These are phyloP conservation scores for Solanum aculeatissimum DNA, from an alignment of 305 asterid species.

Conservation along the genomic window DNA sequence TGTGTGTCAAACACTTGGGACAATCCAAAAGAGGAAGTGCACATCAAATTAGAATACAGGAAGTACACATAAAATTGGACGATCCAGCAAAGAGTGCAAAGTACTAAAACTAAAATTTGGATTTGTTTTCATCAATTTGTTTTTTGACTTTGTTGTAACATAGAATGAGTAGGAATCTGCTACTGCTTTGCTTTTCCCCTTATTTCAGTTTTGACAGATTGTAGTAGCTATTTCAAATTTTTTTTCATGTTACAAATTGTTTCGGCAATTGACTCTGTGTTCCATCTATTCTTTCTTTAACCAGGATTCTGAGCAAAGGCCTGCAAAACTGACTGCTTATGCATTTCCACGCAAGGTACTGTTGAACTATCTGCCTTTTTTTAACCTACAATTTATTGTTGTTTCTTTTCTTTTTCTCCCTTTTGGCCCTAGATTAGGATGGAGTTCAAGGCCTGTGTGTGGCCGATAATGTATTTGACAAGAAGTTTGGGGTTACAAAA, in stretches of 20 bases:
- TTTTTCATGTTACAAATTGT: background rate
- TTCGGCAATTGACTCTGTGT: background rate
- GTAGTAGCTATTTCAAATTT: background rate
- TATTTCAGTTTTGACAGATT: background rate
- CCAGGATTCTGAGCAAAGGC: conserved; percentile 30
- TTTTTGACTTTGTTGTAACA: background rate
- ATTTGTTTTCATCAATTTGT: background rate
- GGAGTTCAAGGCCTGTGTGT: background rate
- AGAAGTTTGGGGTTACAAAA: background rate
- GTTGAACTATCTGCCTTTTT: background rate
- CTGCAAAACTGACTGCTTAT: conserved; percentile 47
- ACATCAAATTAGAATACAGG: background rate
- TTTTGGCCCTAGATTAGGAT: background rate
- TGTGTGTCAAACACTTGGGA: background rate
- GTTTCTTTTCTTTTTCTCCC: background rate
- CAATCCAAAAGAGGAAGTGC: background rate
- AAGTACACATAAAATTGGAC: background rate
- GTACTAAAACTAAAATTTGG: background rate
- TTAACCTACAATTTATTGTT: background rate
- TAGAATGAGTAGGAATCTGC: background rate
- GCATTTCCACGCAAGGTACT: conserved; percentile 61
- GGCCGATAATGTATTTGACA: background rate
- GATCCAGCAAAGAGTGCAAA: background rate
- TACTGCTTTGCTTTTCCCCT: background rate
- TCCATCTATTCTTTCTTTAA: background rate